A percentile compares a stretch with the other conserved stretches of the same genome.
phyloP scores from a whole-genome alignment of 306 rosid genomes.

The Abrus precatorius region DNA sequence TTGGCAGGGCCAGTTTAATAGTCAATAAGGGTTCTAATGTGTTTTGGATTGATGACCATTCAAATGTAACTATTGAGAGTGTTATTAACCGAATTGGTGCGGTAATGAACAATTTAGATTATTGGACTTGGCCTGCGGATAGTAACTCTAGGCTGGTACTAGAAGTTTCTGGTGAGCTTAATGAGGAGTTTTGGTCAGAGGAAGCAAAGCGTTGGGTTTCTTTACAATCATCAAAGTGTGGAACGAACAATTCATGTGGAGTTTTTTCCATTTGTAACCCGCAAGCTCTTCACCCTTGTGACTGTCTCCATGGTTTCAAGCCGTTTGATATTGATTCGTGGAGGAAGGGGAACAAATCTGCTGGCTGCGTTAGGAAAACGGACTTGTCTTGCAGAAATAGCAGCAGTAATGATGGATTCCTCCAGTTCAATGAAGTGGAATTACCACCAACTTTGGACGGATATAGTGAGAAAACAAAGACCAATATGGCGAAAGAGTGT shows the following conservation, averaged over 20 bases:
- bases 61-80: not conserved
- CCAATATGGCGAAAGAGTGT: not conserved
- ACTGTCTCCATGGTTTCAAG: slow-evolving; percentile 9
- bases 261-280: slow-evolving; percentile 41
- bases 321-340: slow-evolving; percentile 9
- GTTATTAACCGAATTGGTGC: not conserved
- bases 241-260: not conserved
- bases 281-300: not conserved
- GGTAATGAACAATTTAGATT: accelerated
- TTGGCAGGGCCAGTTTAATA: not conserved
- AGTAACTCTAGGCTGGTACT: slow-evolving; percentile 23
- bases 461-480: not conserved
- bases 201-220: slow-evolving; percentile 11
- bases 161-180: slow-evolving; percentile 47
- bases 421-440: not conserved
- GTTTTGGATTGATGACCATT: slow-evolving; percentile 12
- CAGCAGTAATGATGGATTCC: not conserved
- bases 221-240: slow-evolving; percentile 20
- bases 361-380: slow-evolving; percentile 37
- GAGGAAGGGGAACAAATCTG: slow-evolving; percentile 6
- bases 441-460: not conserved
- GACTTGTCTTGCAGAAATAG: slow-evolving; percentile 2
- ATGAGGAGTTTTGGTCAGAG: not conserved
- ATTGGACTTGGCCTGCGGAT: not conserved
- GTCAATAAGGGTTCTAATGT: not conserved